Conservation (phyloP, 2,329 filamentous ascomycete species). For the Dactylellina haptotyla region DNA sequence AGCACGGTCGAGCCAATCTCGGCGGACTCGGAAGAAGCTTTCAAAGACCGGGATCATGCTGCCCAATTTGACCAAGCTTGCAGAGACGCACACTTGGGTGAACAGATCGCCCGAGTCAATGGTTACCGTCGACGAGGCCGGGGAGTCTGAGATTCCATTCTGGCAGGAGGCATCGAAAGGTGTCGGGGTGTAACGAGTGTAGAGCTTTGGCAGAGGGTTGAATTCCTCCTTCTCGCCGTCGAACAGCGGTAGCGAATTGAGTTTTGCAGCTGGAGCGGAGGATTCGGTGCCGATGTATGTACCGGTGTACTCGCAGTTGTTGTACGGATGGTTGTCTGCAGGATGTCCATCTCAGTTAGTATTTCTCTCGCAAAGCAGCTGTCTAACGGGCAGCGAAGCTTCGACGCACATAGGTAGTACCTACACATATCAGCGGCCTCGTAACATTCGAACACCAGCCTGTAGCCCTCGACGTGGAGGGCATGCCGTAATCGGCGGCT, state of each 20-base stretch:
- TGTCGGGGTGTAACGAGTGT: slow-evolving; percentile 30
- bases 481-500: slow-evolving; percentile 30
- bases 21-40: slow-evolving; percentile 39
- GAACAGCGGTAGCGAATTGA: slow-evolving; percentile 9
- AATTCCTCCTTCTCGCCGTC: slow-evolving; percentile 19
- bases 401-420: not conserved
- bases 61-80: slow-evolving; percentile 16
- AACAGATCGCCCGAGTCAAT: slow-evolving; percentile 46
- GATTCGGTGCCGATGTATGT: slow-evolving; percentile 19
- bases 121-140: slow-evolving; percentile 25
- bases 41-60: slow-evolving; percentile 38
- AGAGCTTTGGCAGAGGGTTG: slow-evolving; percentile 25
- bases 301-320: slow-evolving; percentile 45
- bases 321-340: slow-evolving; percentile 44
- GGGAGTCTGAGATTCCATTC: not conserved
- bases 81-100: slow-evolving; percentile 37
- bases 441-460: slow-evolving; percentile 40
- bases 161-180: slow-evolving; percentile 11
- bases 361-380: not conserved
- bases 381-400: not conserved
- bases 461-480: slow-evolving; percentile 31
- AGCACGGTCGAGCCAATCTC: slow-evolving; percentile 33
- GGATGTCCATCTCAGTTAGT: not conserved
- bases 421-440: slow-evolving; percentile 24
- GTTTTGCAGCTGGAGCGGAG: slow-evolving; percentile 1